Evolutionary conservation across 1,139 yeast species (phyloP).

Genomic region (Yarrowia galli): DNA sequence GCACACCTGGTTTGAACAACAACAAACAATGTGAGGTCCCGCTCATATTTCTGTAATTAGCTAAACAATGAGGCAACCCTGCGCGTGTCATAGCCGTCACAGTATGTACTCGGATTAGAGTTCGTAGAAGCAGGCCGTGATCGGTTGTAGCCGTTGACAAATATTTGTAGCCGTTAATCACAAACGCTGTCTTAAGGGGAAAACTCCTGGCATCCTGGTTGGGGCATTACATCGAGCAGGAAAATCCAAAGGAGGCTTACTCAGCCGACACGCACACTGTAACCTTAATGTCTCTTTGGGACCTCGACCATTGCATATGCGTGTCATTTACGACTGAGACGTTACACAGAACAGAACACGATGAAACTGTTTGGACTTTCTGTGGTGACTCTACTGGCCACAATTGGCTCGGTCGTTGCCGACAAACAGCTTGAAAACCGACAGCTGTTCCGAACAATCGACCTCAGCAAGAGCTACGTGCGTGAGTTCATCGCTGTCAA

Average conservation of each 20-base stretch:
- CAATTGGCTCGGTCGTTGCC: conserved; percentile 21
- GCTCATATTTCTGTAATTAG: no score
- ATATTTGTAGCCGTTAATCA: no score
- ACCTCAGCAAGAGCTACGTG: conserved; percentile 70
- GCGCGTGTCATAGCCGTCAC: no score
- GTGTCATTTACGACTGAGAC: conserved; percentile 25
- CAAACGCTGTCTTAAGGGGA: no score
- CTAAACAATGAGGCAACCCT: background rate
- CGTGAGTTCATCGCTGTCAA: conserved; percentile 66
- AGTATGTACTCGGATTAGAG: no score
- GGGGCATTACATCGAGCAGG: no score
- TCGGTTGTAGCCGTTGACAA: no score
- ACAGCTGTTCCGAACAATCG: conserved; percentile 53
- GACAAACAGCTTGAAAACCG: conserved; percentile 36
- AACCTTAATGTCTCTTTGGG: conserved; percentile 17
- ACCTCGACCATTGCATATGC: conserved; percentile 31
- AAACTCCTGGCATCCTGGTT: no score
- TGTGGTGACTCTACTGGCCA: conserved; percentile 26
- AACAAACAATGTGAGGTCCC: background rate
- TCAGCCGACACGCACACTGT: background rate
- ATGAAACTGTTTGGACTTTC: conserved; percentile 32
- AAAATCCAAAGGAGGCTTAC: background rate
- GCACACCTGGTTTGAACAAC: background rate
- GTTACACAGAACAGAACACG: conserved; percentile 8
- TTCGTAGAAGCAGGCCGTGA: no score